Conservation (phyloP, 805 yeast genomes). For the Cyberlindnera maclurae region DNA sequence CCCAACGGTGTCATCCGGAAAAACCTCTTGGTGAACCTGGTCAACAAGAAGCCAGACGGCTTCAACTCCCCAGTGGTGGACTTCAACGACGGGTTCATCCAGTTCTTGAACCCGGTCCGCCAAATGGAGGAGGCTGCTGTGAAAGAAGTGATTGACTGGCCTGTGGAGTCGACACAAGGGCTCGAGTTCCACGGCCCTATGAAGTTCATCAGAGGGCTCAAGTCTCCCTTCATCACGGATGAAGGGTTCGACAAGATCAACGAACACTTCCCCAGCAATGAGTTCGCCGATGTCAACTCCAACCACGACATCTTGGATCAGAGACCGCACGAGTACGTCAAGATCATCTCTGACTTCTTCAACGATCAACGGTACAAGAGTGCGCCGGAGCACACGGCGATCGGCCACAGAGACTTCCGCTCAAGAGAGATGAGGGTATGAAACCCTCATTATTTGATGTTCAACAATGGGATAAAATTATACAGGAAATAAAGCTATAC, state of each 20-base stretch:
- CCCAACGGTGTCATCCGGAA: conserved; percentile 53
- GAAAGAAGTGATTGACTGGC: conserved; percentile 29
- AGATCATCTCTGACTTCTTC: conserved; percentile 24
- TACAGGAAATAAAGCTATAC: no score
- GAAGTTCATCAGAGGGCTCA: conserved; percentile 21
- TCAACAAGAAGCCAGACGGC: conserved; percentile 23
- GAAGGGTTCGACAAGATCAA: conserved; percentile 17
- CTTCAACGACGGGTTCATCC: conserved; percentile 21
- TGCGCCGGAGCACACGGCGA: conserved; percentile 9
- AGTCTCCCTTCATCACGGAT: conserved; percentile 20
- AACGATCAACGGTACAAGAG: conserved; percentile 16
- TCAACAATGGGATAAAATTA: no score
- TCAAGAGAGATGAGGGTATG: conserved; percentile 4
- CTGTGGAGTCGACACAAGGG: conserved; percentile 19
- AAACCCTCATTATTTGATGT: neutral
- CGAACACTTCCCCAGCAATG: conserved; percentile 23
- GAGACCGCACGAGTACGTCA: conserved; percentile 28
- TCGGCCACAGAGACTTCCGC: conserved; percentile 4
- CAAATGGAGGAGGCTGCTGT: conserved; percentile 24
- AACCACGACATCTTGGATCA: conserved; percentile 35
- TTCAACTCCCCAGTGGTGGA: conserved; percentile 22
- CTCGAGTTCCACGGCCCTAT: conserved; percentile 17
- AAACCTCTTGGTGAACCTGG: conserved; percentile 34
- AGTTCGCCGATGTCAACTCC: conserved; percentile 20
- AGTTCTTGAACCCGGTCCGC: conserved; percentile 29